Base-by-base conservation (phyloP, 371 early-diverging fungal genomes). In the Mortierella sp. region DNA sequence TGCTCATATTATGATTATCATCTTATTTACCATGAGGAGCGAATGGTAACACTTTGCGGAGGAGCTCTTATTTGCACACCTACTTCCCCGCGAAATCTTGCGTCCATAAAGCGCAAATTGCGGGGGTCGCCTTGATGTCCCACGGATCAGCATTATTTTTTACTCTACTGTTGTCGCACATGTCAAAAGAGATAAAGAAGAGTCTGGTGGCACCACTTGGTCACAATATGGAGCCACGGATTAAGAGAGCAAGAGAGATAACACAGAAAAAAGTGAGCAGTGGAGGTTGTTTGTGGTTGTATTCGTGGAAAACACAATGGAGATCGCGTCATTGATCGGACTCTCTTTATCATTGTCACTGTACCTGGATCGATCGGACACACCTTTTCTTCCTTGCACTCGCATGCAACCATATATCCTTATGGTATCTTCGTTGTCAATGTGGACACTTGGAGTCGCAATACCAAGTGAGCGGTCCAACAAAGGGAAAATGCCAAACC, bases 281-380 rank as follows among this genome's bases (percentile, higher is more conserved):
- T 65, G 48, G 47, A 48, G 14, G 65, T 57, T 34, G 28, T 28
- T 74, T 47, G 58, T 55, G 26, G 28, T 63, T 70, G 68, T 45
- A 44, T 70, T 73, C 31, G 31, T 19, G 21, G 68, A 19, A 21
- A 21, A 24, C 28, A 21, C 38, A 38, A 38, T 19, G n/a, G 19
- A 42, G 45, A 79, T 79, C 79, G 79, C 79, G 79, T 74, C 79
- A 79, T 79, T 55, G 50, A 55, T 68, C 57, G 45, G 48, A 72
- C 72, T 38, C 34, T 14, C 3, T 10, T 63, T 63, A 14, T 42
- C 42, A 38, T 19, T 13, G 34, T 31, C 19, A 14, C 31, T 63
- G 68, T 24, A 42, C 42, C 68, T 68, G 38, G 21, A 68, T 68
- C 11, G 68, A 68, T 38, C 38, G 65, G 44, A 42, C 44, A 68